These are phyloP conservation scores for Diutina siamensis DNA, from an alignment of 1,139 yeast genomes.

Conservation along the genomic window DNA sequence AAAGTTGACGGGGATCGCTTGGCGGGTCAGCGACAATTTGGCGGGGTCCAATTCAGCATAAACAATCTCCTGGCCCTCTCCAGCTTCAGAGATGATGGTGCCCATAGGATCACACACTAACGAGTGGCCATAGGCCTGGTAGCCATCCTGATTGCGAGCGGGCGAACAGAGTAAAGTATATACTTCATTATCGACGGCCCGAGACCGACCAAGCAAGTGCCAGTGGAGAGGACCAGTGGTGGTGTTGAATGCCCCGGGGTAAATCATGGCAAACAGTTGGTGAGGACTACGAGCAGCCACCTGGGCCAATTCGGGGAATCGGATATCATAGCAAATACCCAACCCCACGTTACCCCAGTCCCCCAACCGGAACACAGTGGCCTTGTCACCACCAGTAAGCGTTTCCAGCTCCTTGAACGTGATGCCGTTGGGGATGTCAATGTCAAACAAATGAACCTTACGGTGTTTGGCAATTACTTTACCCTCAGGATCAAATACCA, in stretches of 20 bases:
- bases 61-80: conserved; percentile 70
- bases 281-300: conserved; percentile 59
- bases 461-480: conserved; percentile 75
- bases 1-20: conserved; percentile 62
- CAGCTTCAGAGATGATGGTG: conserved; percentile 71
- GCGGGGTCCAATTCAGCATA: conserved; percentile 70
- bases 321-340: conserved; percentile 85
- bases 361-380: conserved; percentile 62
- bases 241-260: conserved; percentile 93
- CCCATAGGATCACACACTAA: conserved; percentile 78
- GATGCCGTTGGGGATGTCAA: conserved; percentile 82
- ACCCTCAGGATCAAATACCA: conserved; percentile 64
- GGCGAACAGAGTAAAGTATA: conserved; percentile 81
- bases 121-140: conserved; percentile 92
- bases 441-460: conserved; percentile 82
- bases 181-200: conserved; percentile 85
- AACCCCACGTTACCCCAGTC: conserved; percentile 73
- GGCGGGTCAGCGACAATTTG: conserved; percentile 48
- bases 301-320: conserved; percentile 86
- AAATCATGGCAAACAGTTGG: conserved; percentile 78
- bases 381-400: conserved; percentile 65
- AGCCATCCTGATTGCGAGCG: conserved; percentile 64
- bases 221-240: conserved; percentile 95
- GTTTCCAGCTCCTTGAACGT: conserved; percentile 74
- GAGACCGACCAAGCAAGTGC: conserved; percentile 73